Base-by-base conservation (phyloP, 257 asterid genomes). In the Handroanthus guayacan region DNA sequence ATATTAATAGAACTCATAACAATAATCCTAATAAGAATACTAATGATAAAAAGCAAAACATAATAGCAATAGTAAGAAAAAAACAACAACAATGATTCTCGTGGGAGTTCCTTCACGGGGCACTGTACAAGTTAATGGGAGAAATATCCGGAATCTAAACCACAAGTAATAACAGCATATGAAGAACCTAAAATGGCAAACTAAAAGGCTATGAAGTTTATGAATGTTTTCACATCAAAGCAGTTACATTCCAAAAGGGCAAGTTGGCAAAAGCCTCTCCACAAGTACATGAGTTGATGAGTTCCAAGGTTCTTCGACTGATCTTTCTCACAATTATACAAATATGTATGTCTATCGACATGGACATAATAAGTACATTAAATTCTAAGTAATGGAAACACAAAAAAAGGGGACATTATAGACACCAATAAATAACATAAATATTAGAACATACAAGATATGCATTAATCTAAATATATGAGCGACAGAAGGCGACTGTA, bases 311-410 rank as follows among this genome's bases (percentile, higher is more conserved):
- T 62, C n/a, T 38, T 50, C 66, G 20, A 71, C 36, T 14, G 20
- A 72, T 50, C 8, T 77, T 20, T 72, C 56, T 62, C 31, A 3
- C 69, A 66, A 50, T 68, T 60, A 55, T 10, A 45, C 67, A 75
- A 55, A 41, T 62, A 55, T 11, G 48, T 62, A 55, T 11, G 58
- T 45, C 20, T 13, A 54, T 10, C 18, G 4, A 75, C 39, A 77
- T 43, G 39, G 41, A 62, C 12, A 39, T 9, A 62, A n/a, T 18
- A 67, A 60, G 13, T 11, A 47, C 16, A 69, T 6, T 62, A 63
- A 36, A 25, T 14, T 62, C 52, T 37, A 72, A 58, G 69, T 47
- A 36, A 66, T 45, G 36, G 43, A 38, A 79, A 58, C 65, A 45
- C 69, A 43, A 50, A 36, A 36, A 68, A n/a, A 20, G 16, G 37